A percentile compares a stretch with the other conserved stretches of the same genome.
Conservation (phyloP, 202 grass and related monocot species). For the Schoenoplectus tabernaemontani region DNA sequence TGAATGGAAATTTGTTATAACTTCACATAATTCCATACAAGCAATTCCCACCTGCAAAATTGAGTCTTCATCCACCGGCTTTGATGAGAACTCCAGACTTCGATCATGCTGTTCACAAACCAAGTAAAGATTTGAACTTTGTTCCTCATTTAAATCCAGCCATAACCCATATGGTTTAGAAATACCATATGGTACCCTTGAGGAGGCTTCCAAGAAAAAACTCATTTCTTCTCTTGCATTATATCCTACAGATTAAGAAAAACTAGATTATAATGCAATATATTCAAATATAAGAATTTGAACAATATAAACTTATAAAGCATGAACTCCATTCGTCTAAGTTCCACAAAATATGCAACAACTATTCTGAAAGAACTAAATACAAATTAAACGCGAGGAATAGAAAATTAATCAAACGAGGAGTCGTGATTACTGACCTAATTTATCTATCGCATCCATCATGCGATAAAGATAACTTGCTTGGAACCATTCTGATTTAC, state of each 20-base stretch:
- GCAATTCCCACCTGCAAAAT: slow-evolving; percentile 29
- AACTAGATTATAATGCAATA: not conserved
- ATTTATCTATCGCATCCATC: slow-evolving; percentile 28
- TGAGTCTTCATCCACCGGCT: not conserved
- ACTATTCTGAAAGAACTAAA: not conserved
- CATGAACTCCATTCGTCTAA: not conserved
- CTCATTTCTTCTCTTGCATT: slow-evolving; percentile 32
- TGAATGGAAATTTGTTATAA: slow-evolving; percentile 50
- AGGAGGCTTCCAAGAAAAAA: slow-evolving; percentile 41
- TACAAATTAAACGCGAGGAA: not conserved
- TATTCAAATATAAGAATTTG: not conserved
- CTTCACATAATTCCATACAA: slow-evolving; percentile 61
- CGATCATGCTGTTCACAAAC: slow-evolving; percentile 26
- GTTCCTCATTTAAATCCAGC: slow-evolving; percentile 31
- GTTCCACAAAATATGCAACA: not conserved
- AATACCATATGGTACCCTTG: slow-evolving; percentile 25
- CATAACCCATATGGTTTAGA: slow-evolving; percentile 67
- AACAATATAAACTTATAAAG: not conserved
- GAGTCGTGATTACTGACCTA: slow-evolving; percentile 6
- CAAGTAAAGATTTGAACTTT: slow-evolving; percentile 46
- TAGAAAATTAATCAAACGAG: not conserved
- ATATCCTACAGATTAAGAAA: slow-evolving; percentile 35
- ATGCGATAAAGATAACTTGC: slow-evolving; percentile 41
- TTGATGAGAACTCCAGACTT: too few relatives aligned
- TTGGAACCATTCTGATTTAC: slow-evolving; percentile 36